Evolutionary conservation across 2,329 filamentous ascomycete genomes (phyloP).

Genomic region (Fusarium newnesense): DNA sequence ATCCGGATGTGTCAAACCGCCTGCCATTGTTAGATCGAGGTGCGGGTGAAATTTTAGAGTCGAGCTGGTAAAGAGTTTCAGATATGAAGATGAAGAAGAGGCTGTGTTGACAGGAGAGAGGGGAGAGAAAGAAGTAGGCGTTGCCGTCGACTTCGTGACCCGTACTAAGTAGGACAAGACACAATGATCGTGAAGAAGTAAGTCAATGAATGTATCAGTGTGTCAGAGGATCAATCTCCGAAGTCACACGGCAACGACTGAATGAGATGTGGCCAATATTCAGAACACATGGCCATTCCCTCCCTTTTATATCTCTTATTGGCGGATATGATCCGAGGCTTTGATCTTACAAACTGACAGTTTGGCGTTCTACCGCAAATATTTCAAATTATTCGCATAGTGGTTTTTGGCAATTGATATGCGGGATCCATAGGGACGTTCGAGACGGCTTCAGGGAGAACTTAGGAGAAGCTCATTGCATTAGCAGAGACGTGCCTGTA

Average conservation of each 20-base stretch:
- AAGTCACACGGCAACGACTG: conserved; percentile 24
- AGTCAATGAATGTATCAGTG: conserved; percentile 18
- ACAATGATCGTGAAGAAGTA: conserved; percentile 28
- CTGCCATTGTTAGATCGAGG: conserved; percentile 27
- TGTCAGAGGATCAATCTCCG: conserved; percentile 23
- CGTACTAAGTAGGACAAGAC: conserved; percentile 30
- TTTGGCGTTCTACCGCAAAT: not conserved
- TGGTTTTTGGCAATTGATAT: not conserved
- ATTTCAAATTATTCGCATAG: not conserved
- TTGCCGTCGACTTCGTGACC: conserved; percentile 19
- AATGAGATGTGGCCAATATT: conserved; percentile 10
- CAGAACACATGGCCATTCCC: not conserved
- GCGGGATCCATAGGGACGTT: conserved; percentile 5
- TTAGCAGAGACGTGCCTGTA: conserved; percentile 1
- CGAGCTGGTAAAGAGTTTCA: not conserved
- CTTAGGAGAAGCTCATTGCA: not conserved
- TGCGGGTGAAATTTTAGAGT: not conserved
- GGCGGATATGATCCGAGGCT: not conserved
- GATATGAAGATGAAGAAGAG: not conserved
- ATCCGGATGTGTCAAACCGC: conserved; percentile 19
- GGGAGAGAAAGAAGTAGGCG: conserved; percentile 3
- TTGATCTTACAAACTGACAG: not conserved
- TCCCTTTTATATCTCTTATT: conserved; percentile 9
- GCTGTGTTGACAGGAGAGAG: not conserved
- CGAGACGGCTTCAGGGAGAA: conserved; percentile 7